Conservation (phyloP, 768 basidiomycete species). For the Galerina marginata region DNA sequence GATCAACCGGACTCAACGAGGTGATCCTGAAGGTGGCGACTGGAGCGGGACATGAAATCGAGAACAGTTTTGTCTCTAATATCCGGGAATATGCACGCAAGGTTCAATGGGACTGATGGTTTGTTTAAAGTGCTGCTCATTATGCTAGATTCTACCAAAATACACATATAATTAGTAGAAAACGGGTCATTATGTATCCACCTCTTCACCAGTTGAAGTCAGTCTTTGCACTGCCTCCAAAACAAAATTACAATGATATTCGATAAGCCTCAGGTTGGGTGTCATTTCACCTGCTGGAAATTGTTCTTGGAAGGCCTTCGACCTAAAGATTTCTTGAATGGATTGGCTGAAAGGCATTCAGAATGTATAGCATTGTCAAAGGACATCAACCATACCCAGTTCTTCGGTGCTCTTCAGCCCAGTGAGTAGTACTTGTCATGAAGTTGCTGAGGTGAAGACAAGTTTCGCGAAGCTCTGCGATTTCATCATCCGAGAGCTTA, state of each 20-base stretch:
- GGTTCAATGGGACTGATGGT: conserved; percentile 76
- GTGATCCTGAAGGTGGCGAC: conserved; percentile 91
- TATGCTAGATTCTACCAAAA: neutral
- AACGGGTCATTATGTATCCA: neutral
- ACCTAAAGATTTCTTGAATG: conserved; percentile 18
- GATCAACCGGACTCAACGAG: conserved; percentile 84
- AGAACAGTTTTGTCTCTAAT: conserved; percentile 73
- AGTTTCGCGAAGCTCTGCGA: conserved; percentile 15
- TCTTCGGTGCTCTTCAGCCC: conserved; percentile 26
- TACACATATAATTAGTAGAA: no score
- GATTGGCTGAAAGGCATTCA: conserved; percentile 23
- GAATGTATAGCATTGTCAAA: neutral
- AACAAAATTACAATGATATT: conserved; percentile 30
- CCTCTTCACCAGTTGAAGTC: conserved; percentile 20
- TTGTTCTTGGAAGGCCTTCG: neutral
- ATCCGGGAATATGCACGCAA: conserved; percentile 77
- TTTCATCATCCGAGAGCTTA: conserved; percentile 22
- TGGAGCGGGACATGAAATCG: conserved; percentile 75
- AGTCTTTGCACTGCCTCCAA: conserved; percentile 19
- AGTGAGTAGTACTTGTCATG: conserved; percentile 22
- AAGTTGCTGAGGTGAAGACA: conserved; percentile 9
- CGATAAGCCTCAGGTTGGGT: conserved; percentile 23
- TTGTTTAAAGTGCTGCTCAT: neutral
- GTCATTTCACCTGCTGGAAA: neutral
- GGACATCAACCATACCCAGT: conserved; percentile 6